phyloP scores from a whole-genome alignment of 176 grass and related monocot genomes.

The Tillandsia fasciculata region DNA sequence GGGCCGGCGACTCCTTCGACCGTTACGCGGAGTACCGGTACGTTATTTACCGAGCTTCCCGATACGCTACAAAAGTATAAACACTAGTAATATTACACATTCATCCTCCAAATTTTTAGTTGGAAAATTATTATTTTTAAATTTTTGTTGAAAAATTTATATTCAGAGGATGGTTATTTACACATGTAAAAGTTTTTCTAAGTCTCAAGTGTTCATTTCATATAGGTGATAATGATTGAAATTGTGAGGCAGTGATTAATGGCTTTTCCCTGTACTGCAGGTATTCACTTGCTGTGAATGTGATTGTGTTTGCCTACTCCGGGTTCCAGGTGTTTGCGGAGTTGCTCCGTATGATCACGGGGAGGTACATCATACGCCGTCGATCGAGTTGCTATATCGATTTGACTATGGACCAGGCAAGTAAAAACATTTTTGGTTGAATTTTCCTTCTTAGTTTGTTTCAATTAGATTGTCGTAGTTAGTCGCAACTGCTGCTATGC shows the following conservation, averaged over 20 bases:
- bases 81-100: neutral
- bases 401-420: slow-evolving; percentile 76
- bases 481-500: no score
- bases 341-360: slow-evolving; percentile 23
- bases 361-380: slow-evolving; percentile 25
- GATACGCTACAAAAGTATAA: slow-evolving; percentile 1
- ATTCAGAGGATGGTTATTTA: no score
- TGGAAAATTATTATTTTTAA: neutral
- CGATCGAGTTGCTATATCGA: slow-evolving; percentile 48
- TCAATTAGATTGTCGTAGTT: no score
- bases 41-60: slow-evolving; percentile 3
- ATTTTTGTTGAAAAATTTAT: neutral
- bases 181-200: no score
- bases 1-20: slow-evolving; percentile 72
- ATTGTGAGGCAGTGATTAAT: neutral
- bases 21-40: slow-evolving; percentile 69
- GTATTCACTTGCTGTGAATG: slow-evolving; percentile 59
- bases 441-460: no score
- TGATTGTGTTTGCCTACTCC: slow-evolving; percentile 64
- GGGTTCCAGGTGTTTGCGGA: slow-evolving; percentile 39
- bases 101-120: neutral
- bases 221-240: neutral
- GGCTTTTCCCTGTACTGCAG: slow-evolving; percentile 27
- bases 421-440: slow-evolving; percentile 8
- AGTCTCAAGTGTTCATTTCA: neutral